phyloP scores from a whole-genome alignment of 1,284 basidiomycete genomes.

The Mycena citricolor region DNA sequence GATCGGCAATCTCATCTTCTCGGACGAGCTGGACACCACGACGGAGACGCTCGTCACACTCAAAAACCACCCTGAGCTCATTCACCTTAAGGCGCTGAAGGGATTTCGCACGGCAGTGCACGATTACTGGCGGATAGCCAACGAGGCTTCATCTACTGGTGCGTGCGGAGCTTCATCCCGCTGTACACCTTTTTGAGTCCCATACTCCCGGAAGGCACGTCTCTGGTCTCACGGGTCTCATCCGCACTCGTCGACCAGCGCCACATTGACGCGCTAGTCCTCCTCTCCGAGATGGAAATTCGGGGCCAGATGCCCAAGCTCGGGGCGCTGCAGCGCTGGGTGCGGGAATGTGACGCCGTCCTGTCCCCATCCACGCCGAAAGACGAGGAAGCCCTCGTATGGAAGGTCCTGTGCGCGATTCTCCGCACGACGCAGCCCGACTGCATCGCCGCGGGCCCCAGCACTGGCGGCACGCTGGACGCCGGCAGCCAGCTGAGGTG shows the following conservation, averaged over 20 bases:
- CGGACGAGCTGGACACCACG: slow-evolving; percentile 36
- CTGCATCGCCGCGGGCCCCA: slow-evolving; percentile 26
- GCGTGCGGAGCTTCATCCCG: slow-evolving; percentile 6
- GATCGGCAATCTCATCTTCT: slow-evolving; percentile 33
- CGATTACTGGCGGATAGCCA: slow-evolving; percentile 37
- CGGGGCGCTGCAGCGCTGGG: slow-evolving; percentile 57
- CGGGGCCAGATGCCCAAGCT: slow-evolving; percentile 49
- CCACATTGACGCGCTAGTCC: slow-evolving; percentile 47
- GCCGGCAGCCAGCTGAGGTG: slow-evolving; percentile 31
- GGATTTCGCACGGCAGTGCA: slow-evolving; percentile 37
- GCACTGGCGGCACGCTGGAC: slow-evolving; percentile 28
- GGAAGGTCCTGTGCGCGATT: slow-evolving; percentile 50
- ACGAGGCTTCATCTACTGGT: slow-evolving; percentile 33
- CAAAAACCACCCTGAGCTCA: slow-evolving; percentile 31
- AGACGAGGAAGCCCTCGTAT: slow-evolving; percentile 36
- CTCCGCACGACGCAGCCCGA: slow-evolving; percentile 43
- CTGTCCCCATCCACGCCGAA: slow-evolving; percentile 34
- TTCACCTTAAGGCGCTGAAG: slow-evolving; percentile 33
- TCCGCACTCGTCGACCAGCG: slow-evolving; percentile 44
- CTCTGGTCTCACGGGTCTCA: slow-evolving; percentile 46
- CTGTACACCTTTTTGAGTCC: not conserved
- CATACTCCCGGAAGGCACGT: slow-evolving; percentile 27
- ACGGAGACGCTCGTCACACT: slow-evolving; percentile 33
- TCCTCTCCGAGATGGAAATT: slow-evolving; percentile 53
- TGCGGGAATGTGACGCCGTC: slow-evolving; percentile 54